Conservation (phyloP, 805 yeast species). For the Zygotorulaspora chibaensis region DNA sequence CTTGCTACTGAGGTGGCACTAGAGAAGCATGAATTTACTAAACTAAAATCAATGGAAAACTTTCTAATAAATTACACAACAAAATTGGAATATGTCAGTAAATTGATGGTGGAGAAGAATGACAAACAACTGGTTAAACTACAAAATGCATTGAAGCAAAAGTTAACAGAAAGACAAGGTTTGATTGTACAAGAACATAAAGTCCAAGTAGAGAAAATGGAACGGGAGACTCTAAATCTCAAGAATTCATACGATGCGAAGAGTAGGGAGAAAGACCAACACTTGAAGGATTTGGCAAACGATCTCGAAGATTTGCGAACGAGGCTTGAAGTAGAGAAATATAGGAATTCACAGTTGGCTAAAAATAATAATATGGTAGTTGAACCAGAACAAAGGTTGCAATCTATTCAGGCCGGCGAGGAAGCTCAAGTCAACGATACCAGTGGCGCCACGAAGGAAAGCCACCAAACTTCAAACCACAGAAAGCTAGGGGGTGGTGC, state of each 20-base stretch:
- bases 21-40: slow-evolving; percentile 55
- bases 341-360: slow-evolving; percentile 25
- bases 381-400: slow-evolving; percentile 8
- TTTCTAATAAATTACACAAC: slow-evolving; percentile 49
- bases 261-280: slow-evolving; percentile 14
- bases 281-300: slow-evolving; percentile 21
- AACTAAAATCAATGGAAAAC: slow-evolving; percentile 49
- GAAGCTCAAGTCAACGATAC: slow-evolving; percentile 4
- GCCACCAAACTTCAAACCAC: slow-evolving; percentile 4
- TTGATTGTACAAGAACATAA: slow-evolving; percentile 18
- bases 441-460: slow-evolving; percentile 6
- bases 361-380: slow-evolving; percentile 8
- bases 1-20: slow-evolving; percentile 53
- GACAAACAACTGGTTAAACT: slow-evolving; percentile 29
- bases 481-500: slow-evolving; percentile 10
- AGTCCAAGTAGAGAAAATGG: slow-evolving; percentile 18
- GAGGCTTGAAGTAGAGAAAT: slow-evolving; percentile 33
- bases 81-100: slow-evolving; percentile 30
- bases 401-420: slow-evolving; percentile 2
- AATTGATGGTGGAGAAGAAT: slow-evolving; percentile 31
- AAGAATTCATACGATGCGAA: slow-evolving; percentile 13
- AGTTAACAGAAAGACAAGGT: slow-evolving; percentile 28
- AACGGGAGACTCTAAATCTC: slow-evolving; percentile 15
- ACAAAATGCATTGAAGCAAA: slow-evolving; percentile 29
- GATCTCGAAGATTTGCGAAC: slow-evolving; percentile 33